Conservation (phyloP, 75 land plant genomes). For the Pinus tabuliformis region DNA sequence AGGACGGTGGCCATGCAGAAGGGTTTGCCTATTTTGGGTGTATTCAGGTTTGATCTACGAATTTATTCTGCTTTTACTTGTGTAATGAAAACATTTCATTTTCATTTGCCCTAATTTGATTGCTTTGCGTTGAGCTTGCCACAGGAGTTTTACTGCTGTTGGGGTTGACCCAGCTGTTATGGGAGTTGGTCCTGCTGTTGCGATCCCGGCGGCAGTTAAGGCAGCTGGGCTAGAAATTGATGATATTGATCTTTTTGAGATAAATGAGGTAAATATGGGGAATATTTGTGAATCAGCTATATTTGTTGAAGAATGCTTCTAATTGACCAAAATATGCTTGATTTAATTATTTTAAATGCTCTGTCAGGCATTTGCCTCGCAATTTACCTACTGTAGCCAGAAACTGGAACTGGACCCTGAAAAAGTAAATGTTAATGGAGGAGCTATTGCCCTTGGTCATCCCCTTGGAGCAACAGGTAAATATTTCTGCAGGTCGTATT, state of each 20-base stretch:
- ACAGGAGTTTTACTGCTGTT: too few relatives aligned
- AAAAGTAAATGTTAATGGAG: constrained; percentile 95
- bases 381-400: constrained; percentile 75
- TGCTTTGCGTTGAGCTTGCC: neutral
- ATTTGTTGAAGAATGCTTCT: neutral
- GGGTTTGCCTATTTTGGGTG: constrained; percentile 87
- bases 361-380: constrained; percentile 90
- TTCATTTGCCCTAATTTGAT: neutral
- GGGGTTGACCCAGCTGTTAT: constrained; percentile 57
- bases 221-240: constrained; percentile 79
- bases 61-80: neutral
- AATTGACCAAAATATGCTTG: neutral
- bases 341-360: neutral
- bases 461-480: constrained; percentile 94
- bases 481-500: neutral
- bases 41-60: constrained; percentile 62
- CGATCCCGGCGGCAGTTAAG: constrained; percentile 90
- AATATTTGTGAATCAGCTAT: neutral
- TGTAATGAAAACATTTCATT: neutral
- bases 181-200: constrained; percentile 96
- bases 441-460: constrained; percentile 95
- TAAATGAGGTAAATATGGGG: constrained; percentile 68
- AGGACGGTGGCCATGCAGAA: constrained; percentile 66
- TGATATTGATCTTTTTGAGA: constrained; percentile 92
- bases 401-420: constrained; percentile 73